Base-by-base conservation (phyloP, 2,329 filamentous ascomycete species). In the Xylaria sp. region DNA sequence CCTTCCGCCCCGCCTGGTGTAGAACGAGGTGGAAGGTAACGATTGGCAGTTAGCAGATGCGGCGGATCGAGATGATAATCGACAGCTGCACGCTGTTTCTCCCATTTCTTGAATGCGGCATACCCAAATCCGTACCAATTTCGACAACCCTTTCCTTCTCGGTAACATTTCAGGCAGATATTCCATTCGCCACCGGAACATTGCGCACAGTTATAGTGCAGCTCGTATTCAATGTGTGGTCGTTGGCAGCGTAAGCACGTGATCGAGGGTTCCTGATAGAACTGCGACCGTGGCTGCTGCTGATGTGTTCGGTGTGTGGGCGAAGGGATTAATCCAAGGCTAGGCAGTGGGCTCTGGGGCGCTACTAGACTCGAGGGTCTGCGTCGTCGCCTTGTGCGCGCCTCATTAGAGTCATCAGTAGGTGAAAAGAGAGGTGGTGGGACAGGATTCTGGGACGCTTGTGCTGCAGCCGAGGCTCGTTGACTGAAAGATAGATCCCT, bases 71-170 rank as follows among this genome's bases (percentile, higher is more conserved):
- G 76, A 20, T 31, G 39, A 41, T 63, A 74, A 23, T 83, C 78
- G 6, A 80, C 80, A n/a, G 79, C 76, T 34, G 80, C 79, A 20
- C 81, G 81, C 20, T 81, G 79, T 74, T 84, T 84, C 67, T 92
- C 89, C 84, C 92, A 95, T 69, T 87, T 89, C 55, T 82, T 82
- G 82, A 89, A 88, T 0, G 93, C 94, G 4, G 87, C 87, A 74
- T 91, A 86, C 2, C 93, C 93, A 78, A 98, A 97, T 1, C 95
- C 94, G 74, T 91, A 94, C 94, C 94, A 98, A 78, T 96, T 89
- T 20, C 89, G 84, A 78, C 95, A 98, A 12, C 94, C 94, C 76
- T 88, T 88, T 9, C 91, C 91, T 13, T 83, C 78, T 34, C 93
- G 90, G 79, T 97, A 98, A 82, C 95, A 98, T 72, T 86, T 86